Conservation (phyloP, 1,139 yeast genomes). For the Saccharomyces pastorianus region DNA sequence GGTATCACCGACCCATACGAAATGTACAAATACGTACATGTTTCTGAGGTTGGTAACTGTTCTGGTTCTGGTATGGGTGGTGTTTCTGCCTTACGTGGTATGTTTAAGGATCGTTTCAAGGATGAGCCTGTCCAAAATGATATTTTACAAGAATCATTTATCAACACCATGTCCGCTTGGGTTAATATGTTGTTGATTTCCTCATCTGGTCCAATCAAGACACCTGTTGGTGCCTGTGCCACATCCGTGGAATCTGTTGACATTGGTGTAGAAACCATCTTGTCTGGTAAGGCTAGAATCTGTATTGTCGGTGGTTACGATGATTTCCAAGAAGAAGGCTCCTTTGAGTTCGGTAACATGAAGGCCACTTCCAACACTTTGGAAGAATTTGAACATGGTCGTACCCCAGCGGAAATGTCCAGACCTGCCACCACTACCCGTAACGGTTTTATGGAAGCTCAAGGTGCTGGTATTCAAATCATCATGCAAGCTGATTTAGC, state of each 20-base stretch:
- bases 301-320: conserved; percentile 98
- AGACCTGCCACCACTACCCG: conserved; percentile 96
- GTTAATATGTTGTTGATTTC: conserved; percentile 94
- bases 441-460: conserved; percentile 98
- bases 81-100: conserved; percentile 90
- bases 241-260: conserved; percentile 97
- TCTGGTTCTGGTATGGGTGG: conserved; percentile 99
- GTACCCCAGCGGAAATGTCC: conserved; percentile 97
- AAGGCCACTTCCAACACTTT: conserved; percentile 90
- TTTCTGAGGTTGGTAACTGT: conserved; percentile 97
- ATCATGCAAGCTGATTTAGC: conserved; percentile 95
- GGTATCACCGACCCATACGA: conserved; percentile 98
- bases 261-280: conserved; percentile 86
- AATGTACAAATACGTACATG: conserved; percentile 95
- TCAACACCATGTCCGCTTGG: conserved; percentile 99
- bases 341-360: conserved; percentile 97
- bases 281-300: conserved; percentile 89
- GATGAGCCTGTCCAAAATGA: conserved; percentile 95
- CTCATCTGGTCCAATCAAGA: conserved; percentile 97
- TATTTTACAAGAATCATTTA: conserved; percentile 92
- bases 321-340: conserved; percentile 99
- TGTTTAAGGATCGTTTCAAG: conserved; percentile 90
- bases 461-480: conserved; percentile 97
- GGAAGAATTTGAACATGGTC: conserved; percentile 86
- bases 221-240: conserved; percentile 99